A percentile compares a stretch with the other conserved stretches of the same genome.
phyloP scores from a whole-genome alignment of 805 yeast species.

The Tetrapisispora pingtungensis region DNA sequence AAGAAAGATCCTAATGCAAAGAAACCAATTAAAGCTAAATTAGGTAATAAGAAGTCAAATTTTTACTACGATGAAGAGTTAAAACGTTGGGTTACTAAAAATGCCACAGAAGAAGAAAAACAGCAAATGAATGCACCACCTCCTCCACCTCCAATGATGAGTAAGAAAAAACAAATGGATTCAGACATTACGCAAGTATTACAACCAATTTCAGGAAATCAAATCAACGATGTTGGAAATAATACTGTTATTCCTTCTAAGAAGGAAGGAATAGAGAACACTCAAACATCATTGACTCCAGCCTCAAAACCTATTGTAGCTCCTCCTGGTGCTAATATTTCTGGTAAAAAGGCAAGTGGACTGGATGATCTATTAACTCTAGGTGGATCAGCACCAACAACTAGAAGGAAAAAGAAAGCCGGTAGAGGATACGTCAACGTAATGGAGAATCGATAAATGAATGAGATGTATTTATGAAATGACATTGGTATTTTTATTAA shows the following conservation, averaged over 20 bases:
- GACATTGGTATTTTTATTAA: too few relatives aligned
- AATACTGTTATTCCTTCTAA: background rate
- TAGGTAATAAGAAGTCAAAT: conserved; percentile 54
- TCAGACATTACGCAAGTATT: too few relatives aligned
- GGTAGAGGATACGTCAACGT: conserved; percentile 62
- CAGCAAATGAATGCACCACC: conserved; percentile 65
- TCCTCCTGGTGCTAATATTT: conserved; percentile 1
- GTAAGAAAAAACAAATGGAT: conserved; percentile 13
- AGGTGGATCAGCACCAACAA: conserved; percentile 15
- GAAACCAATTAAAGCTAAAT: conserved; percentile 71
- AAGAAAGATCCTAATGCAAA: conserved; percentile 53
- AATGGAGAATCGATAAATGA: conserved; percentile 32
- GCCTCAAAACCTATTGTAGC: background rate
- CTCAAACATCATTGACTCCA: background rate
- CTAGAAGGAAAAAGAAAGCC: conserved; percentile 35
- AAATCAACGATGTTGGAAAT: background rate
- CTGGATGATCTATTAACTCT: conserved; percentile 39
- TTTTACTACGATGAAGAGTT: conserved; percentile 75
- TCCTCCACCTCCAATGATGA: conserved; percentile 41
- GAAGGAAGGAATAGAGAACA: too few relatives aligned
- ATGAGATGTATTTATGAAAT: too few relatives aligned
- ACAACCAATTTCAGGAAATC: background rate
- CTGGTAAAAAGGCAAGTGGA: conserved; percentile 30
- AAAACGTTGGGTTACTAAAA: conserved; percentile 77
- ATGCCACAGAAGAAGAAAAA: conserved; percentile 57